Conservation (phyloP, 441 rosid species). For the Gossypium trilobum region DNA sequence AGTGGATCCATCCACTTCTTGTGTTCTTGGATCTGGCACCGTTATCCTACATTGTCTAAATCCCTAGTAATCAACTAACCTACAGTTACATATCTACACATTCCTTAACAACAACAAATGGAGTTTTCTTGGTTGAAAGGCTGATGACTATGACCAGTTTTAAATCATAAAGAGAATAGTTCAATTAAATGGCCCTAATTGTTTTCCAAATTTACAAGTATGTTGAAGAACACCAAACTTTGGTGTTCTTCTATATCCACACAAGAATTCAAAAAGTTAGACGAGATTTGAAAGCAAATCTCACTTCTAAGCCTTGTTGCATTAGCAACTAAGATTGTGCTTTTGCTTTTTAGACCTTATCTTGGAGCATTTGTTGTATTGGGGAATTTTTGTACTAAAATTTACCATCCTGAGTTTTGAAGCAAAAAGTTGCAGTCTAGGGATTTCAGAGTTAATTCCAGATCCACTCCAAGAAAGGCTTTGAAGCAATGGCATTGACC, state of each 20-base stretch:
- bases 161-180: background rate
- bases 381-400: background rate
- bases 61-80: too few relatives aligned
- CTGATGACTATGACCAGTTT: background rate
- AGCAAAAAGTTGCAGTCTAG: background rate
- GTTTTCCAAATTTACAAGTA: background rate
- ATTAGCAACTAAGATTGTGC: background rate
- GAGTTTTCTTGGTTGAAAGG: constrained; percentile 2
- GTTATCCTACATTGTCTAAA: too few relatives aligned
- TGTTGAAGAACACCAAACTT: background rate
- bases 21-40: too few relatives aligned
- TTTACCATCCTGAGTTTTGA: background rate
- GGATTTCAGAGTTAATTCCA: background rate
- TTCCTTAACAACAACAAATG: background rate
- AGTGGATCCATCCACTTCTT: too few relatives aligned
- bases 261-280: background rate
- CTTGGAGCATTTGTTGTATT: background rate
- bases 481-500: background rate
- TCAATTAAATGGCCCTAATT: background rate
- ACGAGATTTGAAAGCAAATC: background rate
- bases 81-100: too few relatives aligned
- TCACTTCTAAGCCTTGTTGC: background rate
- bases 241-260: background rate
- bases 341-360: background rate
- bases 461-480: background rate